Conservation (phyloP, 352 stramenopile genomes). For the Detonula confervacea region DNA sequence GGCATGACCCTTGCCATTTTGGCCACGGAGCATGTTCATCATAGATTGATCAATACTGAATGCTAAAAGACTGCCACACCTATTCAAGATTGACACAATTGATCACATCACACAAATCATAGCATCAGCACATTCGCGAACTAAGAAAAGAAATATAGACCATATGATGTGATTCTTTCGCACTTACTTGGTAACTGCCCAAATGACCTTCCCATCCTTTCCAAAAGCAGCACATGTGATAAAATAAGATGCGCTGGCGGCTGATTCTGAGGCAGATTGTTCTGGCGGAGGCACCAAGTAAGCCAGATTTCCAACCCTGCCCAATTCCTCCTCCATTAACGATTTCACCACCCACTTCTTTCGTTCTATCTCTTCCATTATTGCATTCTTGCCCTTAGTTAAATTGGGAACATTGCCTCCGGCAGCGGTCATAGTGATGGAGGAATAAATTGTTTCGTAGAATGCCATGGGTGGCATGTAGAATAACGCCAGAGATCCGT, state of each 20-base stretch:
- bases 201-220: conserved; percentile 63
- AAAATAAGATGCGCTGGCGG: conserved; percentile 33
- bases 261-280: neutral
- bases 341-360: conserved; percentile 32
- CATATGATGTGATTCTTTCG: conserved; percentile 10
- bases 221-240: conserved; percentile 70
- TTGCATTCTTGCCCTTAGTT: conserved; percentile 15
- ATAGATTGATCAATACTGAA: conserved; percentile 26
- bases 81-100: neutral
- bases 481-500: conserved; percentile 71
- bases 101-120: neutral
- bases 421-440: neutral
- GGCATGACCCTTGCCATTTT: neutral
- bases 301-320: conserved; percentile 25
- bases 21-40: conserved; percentile 26
- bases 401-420: neutral
- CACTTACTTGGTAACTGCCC: conserved; percentile 67
- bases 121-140: neutral
- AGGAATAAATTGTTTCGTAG: conserved; percentile 32
- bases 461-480: conserved; percentile 50
- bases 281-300: conserved; percentile 20
- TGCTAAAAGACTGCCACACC: conserved; percentile 37
- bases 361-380: conserved; percentile 6
- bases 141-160: neutral
- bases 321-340: conserved; percentile 19